Evolutionary conservation across 179 eudicot species (phyloP).

Genomic region (Spergularia azorica): DNA sequence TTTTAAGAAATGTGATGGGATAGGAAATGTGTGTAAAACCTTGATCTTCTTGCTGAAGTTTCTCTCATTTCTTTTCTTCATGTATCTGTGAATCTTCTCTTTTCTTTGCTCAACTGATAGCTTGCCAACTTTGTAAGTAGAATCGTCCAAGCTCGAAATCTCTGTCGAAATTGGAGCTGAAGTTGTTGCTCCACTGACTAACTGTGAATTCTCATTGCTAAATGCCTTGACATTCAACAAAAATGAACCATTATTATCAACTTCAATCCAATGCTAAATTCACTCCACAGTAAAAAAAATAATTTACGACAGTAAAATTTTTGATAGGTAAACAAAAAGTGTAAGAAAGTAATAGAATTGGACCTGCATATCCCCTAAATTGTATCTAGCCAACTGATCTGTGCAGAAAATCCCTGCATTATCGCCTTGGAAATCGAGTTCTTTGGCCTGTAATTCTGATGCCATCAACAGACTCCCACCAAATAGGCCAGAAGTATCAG

Average conservation of each 20-base stretch:
- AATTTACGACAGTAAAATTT: too few relatives aligned
- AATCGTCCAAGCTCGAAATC: constrained; percentile 69
- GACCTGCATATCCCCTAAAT: constrained; percentile 73
- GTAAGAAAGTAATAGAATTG: neutral
- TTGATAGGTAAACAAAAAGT: neutral
- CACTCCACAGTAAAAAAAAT: neutral
- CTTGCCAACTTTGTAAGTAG: constrained; percentile 66
- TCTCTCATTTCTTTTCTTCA: constrained; percentile 90
- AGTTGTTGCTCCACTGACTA: constrained; percentile 50
- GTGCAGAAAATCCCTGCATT: constrained; percentile 58
- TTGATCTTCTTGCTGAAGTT: constrained; percentile 98
- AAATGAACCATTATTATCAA: neutral
- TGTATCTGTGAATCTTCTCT: constrained; percentile 83
- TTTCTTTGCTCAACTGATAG: constrained; percentile 80
- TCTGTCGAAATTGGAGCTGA: constrained; percentile 62
- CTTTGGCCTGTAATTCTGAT: constrained; percentile 50
- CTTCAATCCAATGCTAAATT: neutral
- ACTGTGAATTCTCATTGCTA: constrained; percentile 70
- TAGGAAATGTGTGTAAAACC: constrained; percentile 35
- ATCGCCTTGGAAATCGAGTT: constrained; percentile 60
- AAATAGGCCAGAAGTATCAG: constrained; percentile 43
- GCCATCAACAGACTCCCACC: constrained; percentile 38
- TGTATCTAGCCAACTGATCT: constrained; percentile 46
- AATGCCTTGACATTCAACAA: constrained; percentile 47
- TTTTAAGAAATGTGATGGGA: too few relatives aligned